phyloP scores from a whole-genome alignment of 1,284 basidiomycete genomes.

The Cryptococcus amylolentus region DNA sequence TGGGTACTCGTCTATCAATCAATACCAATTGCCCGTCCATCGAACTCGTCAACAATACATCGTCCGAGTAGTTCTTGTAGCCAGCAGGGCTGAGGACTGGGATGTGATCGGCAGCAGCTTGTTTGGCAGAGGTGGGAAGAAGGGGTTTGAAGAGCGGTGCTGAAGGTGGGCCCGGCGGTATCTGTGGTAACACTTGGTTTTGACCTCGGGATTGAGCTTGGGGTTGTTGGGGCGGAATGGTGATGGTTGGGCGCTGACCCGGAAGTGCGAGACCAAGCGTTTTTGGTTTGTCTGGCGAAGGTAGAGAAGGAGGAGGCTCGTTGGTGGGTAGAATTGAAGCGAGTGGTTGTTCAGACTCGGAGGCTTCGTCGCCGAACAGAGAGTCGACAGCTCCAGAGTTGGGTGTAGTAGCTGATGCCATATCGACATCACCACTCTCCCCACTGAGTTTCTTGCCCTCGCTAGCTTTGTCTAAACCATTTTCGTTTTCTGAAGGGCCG shows the following conservation, averaged over 20 bases:
- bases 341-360: conserved; percentile 31
- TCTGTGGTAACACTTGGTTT: not conserved
- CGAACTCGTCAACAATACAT: conserved; percentile 81
- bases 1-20: conserved; percentile 76
- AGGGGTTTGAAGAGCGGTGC: conserved; percentile 14
- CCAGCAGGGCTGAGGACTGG: conserved; percentile 57
- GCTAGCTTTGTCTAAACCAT: conserved; percentile 4
- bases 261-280: conserved; percentile 13
- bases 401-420: conserved; percentile 17
- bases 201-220: not conserved
- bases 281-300: conserved; percentile 3
- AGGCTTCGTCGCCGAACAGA: conserved; percentile 41
- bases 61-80: conserved; percentile 68
- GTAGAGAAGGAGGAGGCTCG: conserved; percentile 4
- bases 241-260: conserved; percentile 9
- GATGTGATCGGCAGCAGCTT: conserved; percentile 23
- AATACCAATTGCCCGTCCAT: conserved; percentile 90
- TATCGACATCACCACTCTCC: conserved; percentile 19
- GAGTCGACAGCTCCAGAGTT: conserved; percentile 27
- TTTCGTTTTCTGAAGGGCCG: not conserved
- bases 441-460: conserved; percentile 3
- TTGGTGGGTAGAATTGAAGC: conserved; percentile 16
- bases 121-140: not conserved
- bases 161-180: conserved; percentile 13
- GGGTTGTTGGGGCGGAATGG: conserved; percentile 1